Evolutionary conservation across 2,329 filamentous ascomycete species (phyloP).

Genomic region (Penicillium capsulatum): DNA sequence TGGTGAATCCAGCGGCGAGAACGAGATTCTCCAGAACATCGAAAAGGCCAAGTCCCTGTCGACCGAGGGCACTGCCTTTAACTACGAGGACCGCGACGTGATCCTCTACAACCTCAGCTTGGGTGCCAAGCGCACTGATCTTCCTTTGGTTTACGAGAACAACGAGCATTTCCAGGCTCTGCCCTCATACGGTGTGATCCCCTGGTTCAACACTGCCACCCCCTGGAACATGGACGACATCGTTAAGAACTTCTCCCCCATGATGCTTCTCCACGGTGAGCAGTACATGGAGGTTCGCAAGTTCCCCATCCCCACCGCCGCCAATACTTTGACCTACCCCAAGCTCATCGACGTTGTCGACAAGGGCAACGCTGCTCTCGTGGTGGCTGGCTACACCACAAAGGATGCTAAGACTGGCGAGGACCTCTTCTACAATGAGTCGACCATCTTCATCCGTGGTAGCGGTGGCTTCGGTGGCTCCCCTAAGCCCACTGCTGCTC

Average conservation of each 20-base stretch:
- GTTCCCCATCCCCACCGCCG: conserved; percentile 84
- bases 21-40: conserved; percentile 70
- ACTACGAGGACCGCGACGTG: conserved; percentile 78
- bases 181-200: conserved; percentile 93
- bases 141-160: conserved; percentile 86
- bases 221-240: conserved; percentile 78
- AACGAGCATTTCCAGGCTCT: conserved; percentile 88
- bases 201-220: conserved; percentile 78
- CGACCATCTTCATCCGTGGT: conserved; percentile 86
- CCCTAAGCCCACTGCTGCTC: conserved; percentile 61
- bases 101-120: conserved; percentile 96
- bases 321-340: conserved; percentile 68
- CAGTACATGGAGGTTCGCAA: conserved; percentile 94
- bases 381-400: conserved; percentile 75
- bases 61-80: conserved; percentile 69
- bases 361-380: conserved; percentile 84
- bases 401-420: conserved; percentile 80
- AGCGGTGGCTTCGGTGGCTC: conserved; percentile 85
- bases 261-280: conserved; percentile 98
- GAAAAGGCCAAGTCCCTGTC: conserved; percentile 69
- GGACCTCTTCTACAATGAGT: conserved; percentile 95
- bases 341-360: conserved; percentile 91
- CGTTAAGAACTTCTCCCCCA: conserved; percentile 92
- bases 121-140: conserved; percentile 83
- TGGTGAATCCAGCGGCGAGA: conserved; percentile 45